These are phyloP conservation scores for Ramalina intermedia DNA, from an alignment of 495 filamentous ascomycete genomes.

Conservation along the genomic window DNA sequence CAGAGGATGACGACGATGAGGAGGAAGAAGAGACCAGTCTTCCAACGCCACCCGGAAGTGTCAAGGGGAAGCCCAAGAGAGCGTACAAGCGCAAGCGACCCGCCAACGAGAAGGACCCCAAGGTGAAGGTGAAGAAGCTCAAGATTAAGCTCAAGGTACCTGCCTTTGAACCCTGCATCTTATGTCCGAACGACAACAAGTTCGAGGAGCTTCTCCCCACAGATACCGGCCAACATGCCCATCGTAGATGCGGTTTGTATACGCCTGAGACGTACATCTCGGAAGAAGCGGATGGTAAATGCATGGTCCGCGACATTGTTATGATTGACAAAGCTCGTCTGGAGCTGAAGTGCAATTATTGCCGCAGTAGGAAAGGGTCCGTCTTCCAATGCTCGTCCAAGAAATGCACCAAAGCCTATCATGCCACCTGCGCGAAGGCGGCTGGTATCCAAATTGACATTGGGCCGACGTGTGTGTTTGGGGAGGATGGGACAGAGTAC, in stretches of 20 bases:
- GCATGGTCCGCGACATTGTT: constrained; percentile 61
- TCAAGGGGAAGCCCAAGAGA: constrained; percentile 42
- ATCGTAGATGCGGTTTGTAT: constrained; percentile 79
- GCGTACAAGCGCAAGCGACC: constrained; percentile 45
- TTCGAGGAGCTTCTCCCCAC: constrained; percentile 74
- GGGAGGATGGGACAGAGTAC: constrained; percentile 83
- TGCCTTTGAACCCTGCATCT: constrained; percentile 69
- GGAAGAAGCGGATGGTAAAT: constrained; percentile 46
- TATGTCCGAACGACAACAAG: constrained; percentile 86
- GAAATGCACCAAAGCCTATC: constrained; percentile 88
- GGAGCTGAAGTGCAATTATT: constrained; percentile 88
- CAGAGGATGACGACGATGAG: constrained; percentile 55
- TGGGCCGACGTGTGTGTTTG: constrained; percentile 70
- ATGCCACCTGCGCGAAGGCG: constrained; percentile 83
- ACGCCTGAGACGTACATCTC: constrained; percentile 83
- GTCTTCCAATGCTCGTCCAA: constrained; percentile 95
- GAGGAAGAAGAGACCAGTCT: constrained; percentile 51
- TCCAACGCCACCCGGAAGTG: constrained; percentile 66
- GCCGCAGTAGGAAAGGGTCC: constrained; percentile 79
- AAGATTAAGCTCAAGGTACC: constrained; percentile 53
- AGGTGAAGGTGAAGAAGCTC: constrained; percentile 58
- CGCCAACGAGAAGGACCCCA: constrained; percentile 33
- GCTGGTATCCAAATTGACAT: constrained; percentile 86
- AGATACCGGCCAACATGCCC: constrained; percentile 74
- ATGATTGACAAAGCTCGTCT: constrained; percentile 74